A percentile compares a stretch with the other conserved stretches of the same genome.
These are phyloP conservation scores for Ilyonectria destructans DNA, from an alignment of 2,329 filamentous ascomycete species.

Conservation along the genomic window DNA sequence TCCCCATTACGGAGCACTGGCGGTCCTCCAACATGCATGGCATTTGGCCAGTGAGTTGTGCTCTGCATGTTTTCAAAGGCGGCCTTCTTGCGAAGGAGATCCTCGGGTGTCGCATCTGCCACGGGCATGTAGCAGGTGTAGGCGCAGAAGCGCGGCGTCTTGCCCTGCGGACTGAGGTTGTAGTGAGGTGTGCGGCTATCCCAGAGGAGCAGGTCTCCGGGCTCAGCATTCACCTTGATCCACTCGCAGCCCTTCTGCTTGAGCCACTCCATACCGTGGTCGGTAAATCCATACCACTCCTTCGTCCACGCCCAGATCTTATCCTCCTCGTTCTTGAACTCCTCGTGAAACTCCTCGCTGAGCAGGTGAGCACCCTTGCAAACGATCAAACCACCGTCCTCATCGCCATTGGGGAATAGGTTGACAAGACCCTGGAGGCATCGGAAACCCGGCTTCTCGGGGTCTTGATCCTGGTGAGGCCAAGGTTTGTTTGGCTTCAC, in stretches of 20 bases:
- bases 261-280: conserved; percentile 54
- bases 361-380: conserved; percentile 32
- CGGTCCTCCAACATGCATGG: conserved; percentile 4
- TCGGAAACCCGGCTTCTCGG: conserved; percentile 56
- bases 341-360: conserved; percentile 53
- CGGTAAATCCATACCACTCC: conserved; percentile 49
- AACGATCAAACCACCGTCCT: conserved; percentile 53
- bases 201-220: conserved; percentile 59
- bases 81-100: conserved; percentile 57
- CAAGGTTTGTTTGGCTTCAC: conserved; percentile 30
- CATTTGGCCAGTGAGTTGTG: conserved; percentile 61
- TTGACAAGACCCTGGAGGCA: conserved; percentile 68
- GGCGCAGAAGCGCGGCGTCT: conserved; percentile 57
- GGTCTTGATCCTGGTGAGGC: conserved; percentile 29
- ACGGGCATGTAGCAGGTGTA: conserved; percentile 41
- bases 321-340: conserved; percentile 49
- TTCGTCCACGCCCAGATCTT: conserved; percentile 54
- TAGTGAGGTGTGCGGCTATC: conserved; percentile 59
- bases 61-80: conserved; percentile 55
- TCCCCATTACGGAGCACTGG: conserved; percentile 16
- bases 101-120: conserved; percentile 42
- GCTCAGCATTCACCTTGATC: conserved; percentile 58
- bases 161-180: conserved; percentile 52
- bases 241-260: conserved; percentile 49
- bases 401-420: conserved; percentile 49